Percentiles rank a stretch among this genome's conserved stretches.
Evolutionary conservation across 2,329 filamentous ascomycete genomes (phyloP).

Genomic region (Onygenales sp.): DNA sequence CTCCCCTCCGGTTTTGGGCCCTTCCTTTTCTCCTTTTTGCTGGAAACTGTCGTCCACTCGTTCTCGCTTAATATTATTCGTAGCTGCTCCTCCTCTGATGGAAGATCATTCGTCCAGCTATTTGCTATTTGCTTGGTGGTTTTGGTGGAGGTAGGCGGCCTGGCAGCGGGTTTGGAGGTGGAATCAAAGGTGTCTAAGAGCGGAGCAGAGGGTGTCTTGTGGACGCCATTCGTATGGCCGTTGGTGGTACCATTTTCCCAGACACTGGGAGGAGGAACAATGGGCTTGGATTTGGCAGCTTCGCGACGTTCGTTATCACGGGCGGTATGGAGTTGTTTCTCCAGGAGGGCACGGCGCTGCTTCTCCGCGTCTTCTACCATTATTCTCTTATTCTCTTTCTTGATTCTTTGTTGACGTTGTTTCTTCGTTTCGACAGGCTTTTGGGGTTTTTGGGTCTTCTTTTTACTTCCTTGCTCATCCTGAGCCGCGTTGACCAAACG

Average conservation of each 20-base stretch:
- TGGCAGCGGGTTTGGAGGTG: constrained; percentile 7
- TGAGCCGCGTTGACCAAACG: constrained; percentile 62
- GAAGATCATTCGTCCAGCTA: constrained; percentile 40
- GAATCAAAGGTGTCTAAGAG: constrained; percentile 37
- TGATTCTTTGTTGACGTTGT: constrained; percentile 84
- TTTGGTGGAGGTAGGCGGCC: neutral
- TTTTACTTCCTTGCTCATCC: constrained; percentile 45
- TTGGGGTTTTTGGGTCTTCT: constrained; percentile 52
- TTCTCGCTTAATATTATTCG: constrained; percentile 40
- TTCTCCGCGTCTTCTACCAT: constrained; percentile 69
- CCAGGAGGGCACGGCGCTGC: constrained; percentile 63
- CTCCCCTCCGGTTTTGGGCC: constrained; percentile 32
- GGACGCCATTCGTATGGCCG: constrained; percentile 15
- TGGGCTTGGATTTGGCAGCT: constrained; percentile 38
- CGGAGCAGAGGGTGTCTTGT: constrained; percentile 16
- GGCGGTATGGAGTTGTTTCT: constrained; percentile 74
- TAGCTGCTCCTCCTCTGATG: constrained; percentile 54
- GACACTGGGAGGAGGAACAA: constrained; percentile 38
- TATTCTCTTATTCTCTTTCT: constrained; percentile 70
- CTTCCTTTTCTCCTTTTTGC: constrained; percentile 47
- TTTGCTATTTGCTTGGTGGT: constrained; percentile 15
- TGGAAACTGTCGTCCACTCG: constrained; percentile 53
- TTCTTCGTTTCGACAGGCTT: constrained; percentile 81
- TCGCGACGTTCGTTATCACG: constrained; percentile 80
- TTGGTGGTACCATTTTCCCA: constrained; percentile 31